Conservation (phyloP, 371 early-diverging fungal genomes). For the Basidiobolus heterosporus region DNA sequence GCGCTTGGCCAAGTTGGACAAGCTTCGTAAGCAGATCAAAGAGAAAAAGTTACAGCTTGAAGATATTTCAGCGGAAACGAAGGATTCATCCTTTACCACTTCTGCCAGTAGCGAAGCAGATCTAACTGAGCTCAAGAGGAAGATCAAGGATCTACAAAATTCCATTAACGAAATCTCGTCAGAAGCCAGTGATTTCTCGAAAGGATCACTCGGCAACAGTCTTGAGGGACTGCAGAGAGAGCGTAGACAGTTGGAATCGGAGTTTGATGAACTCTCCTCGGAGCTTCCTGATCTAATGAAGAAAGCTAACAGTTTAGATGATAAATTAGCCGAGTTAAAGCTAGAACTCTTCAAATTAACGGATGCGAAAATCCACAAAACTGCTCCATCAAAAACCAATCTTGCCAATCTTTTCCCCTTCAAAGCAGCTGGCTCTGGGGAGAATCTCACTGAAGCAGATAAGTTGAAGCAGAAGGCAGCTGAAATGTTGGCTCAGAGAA, state of each 20-base stretch:
- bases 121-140: conserved; percentile 17
- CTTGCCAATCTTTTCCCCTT: conserved; percentile 3
- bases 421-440: conserved; percentile 38
- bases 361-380: conserved; percentile 2
- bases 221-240: conserved; percentile 28
- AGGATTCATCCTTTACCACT: background rate
- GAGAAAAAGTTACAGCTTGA: conserved; percentile 25
- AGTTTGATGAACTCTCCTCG: conserved; percentile 24
- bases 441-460: conserved; percentile 25
- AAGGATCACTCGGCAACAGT: conserved; percentile 5
- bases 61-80: conserved; percentile 8
- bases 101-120: conserved; percentile 14
- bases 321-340: conserved; percentile 29
- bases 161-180: conserved; percentile 16
- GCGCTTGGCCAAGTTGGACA: conserved; percentile 27
- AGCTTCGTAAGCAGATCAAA: conserved; percentile 33
- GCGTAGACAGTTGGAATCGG: conserved; percentile 26
- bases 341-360: conserved; percentile 22
- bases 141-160: conserved; percentile 22
- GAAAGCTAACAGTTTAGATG: conserved; percentile 30
- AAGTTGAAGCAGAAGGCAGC: background rate
- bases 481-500: background rate
- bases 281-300: conserved; percentile 19
- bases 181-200: conserved; percentile 16
- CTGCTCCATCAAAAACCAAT: conserved; percentile 9